These are phyloP conservation scores for Kondoa subrosea DNA, from an alignment of 768 basidiomycete species.

Conservation along the genomic window DNA sequence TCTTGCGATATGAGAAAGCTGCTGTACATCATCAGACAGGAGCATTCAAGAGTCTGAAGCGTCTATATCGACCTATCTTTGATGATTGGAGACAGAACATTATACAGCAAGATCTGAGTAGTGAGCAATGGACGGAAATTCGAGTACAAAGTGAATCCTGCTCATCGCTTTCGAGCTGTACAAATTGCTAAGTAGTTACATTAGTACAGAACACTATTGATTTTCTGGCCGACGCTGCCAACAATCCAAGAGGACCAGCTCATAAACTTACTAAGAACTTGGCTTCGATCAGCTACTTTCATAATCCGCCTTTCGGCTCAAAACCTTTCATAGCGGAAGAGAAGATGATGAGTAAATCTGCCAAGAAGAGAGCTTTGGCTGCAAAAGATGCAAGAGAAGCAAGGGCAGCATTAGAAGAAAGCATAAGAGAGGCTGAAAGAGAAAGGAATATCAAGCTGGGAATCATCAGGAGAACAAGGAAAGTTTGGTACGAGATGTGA, in stretches of 20 bases:
- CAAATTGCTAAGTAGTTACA: not conserved
- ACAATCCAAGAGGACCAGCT: not conserved
- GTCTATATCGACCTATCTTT: slow-evolving; percentile 15
- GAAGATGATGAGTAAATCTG: not conserved
- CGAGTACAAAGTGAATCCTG: not conserved
- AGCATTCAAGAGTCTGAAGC: slow-evolving; percentile 3
- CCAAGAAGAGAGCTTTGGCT: not conserved
- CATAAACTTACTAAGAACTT: slow-evolving; percentile 13
- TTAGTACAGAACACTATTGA: slow-evolving; percentile 14
- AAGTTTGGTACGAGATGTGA: not conserved
- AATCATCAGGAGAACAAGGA: slow-evolving; percentile 8
- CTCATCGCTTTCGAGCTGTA: not conserved
- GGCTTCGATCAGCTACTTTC: slow-evolving; percentile 11
- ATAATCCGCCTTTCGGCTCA: slow-evolving; percentile 11
- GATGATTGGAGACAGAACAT: slow-evolving; percentile 15
- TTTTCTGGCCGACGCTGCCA: slow-evolving; percentile 6
- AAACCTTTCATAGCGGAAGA: not conserved
- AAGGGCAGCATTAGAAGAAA: not conserved
- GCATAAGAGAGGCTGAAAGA: slow-evolving; percentile 14
- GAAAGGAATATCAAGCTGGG: slow-evolving; percentile 8
- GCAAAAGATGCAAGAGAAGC: not conserved
- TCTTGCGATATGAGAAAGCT: slow-evolving; percentile 11
- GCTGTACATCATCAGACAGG: slow-evolving; percentile 11
- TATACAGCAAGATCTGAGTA: not conserved
- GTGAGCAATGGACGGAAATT: not conserved